These are phyloP conservation scores for Leccinum pellstonianum DNA, from an alignment of 768 basidiomycete species.

Conservation along the genomic window DNA sequence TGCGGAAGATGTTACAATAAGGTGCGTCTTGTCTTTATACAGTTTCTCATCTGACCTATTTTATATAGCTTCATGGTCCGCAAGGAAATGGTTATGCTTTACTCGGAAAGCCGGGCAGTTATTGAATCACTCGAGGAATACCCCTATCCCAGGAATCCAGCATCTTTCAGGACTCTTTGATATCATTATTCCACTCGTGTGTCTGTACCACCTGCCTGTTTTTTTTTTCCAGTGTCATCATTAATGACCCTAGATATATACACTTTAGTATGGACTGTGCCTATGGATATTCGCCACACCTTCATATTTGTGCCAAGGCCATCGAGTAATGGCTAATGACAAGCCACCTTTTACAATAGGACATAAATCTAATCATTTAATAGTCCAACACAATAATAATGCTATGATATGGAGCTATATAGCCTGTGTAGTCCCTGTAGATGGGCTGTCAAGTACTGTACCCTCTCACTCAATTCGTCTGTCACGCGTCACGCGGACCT, in stretches of 20 bases:
- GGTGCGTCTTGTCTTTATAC: conserved; percentile 30
- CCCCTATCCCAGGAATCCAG: neutral
- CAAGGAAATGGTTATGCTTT: conserved; percentile 76
- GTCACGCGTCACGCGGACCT: no score
- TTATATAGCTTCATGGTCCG: conserved; percentile 64
- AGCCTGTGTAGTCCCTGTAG: no score
- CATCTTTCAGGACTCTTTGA: conserved; percentile 3
- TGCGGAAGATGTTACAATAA: conserved; percentile 76
- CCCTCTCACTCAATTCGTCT: no score
- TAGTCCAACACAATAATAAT: no score
- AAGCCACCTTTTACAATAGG: neutral
- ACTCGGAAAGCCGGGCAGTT: conserved; percentile 51
- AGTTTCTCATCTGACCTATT: conserved; percentile 24
- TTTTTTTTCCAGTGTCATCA: conserved; percentile 6
- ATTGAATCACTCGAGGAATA: conserved; percentile 3
- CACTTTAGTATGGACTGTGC: conserved; percentile 8
- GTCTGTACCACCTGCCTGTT: conserved; percentile 23
- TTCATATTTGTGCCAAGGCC: neutral
- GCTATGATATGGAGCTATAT: no score
- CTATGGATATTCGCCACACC: neutral
- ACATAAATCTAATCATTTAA: no score
- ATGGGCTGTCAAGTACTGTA: no score
- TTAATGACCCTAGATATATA: conserved; percentile 12
- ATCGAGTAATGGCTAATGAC: neutral
- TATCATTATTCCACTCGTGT: conserved; percentile 22